Evolutionary conservation across 23 red algal species (phyloP).

Genomic region (Gracilaria gracilis): DNA sequence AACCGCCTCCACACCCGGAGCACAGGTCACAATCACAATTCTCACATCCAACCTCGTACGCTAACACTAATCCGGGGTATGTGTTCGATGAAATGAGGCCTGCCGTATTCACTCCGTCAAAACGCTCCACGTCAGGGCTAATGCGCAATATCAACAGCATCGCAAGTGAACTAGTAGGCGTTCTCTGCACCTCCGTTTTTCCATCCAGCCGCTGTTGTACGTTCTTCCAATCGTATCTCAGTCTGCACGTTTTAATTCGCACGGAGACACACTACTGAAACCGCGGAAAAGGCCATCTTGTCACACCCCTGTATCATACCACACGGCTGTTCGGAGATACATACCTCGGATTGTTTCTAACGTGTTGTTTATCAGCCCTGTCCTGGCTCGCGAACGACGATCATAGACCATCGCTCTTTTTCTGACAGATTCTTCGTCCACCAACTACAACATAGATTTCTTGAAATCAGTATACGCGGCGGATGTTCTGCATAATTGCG

Average conservation of each 20-base stretch:
- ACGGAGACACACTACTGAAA: too few species aligned
- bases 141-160: slow-evolving; percentile 7
- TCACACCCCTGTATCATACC: not conserved
- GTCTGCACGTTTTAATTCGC: not conserved
- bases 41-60: not conserved
- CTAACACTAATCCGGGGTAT: too few species aligned
- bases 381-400: not conserved
- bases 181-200: too few species aligned
- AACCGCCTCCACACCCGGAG: not conserved
- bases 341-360: not conserved
- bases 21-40: not conserved
- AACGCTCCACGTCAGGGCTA: not conserved
- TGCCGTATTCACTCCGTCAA: not conserved
- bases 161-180: slow-evolving; percentile 9
- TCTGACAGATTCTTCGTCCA: not conserved
- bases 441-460: not conserved
- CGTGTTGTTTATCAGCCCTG: not conserved
- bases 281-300: too few species aligned
- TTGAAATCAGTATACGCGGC: not conserved
- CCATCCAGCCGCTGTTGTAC: not conserved
- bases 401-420: not conserved
- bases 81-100: slow-evolving; percentile 23
- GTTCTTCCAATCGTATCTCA: not conserved
- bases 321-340: not conserved
- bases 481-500: not conserved